These are phyloP conservation scores for Serendipita sp. DNA, from an alignment of 768 basidiomycete genomes.

Conservation along the genomic window DNA sequence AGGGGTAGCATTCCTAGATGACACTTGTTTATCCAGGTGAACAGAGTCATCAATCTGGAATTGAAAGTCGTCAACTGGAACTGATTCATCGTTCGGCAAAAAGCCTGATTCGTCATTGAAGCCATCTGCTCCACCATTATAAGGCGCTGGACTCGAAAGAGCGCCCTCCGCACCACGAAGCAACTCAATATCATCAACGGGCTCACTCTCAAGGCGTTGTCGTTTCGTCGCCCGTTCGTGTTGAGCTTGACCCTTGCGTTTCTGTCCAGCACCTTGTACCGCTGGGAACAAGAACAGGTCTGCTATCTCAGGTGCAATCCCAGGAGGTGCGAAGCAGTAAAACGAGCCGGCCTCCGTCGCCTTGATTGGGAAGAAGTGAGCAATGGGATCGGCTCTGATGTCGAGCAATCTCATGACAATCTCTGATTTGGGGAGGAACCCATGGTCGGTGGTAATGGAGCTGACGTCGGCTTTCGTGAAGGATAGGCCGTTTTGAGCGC, in stretches of 20 bases:
- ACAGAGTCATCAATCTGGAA: slow-evolving; percentile 44
- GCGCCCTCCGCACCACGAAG: slow-evolving; percentile 43
- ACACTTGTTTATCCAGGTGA: slow-evolving; percentile 19
- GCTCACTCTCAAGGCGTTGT: slow-evolving; percentile 31
- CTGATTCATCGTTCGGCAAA: neutral
- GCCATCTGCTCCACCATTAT: slow-evolving; percentile 29
- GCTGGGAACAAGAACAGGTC: slow-evolving; percentile 71
- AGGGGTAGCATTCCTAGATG: slow-evolving; percentile 41
- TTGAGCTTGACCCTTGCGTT: slow-evolving; percentile 44
- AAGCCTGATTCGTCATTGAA: slow-evolving; percentile 35
- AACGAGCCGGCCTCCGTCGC: slow-evolving; percentile 45
- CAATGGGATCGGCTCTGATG: slow-evolving; percentile 67
- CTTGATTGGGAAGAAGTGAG: slow-evolving; percentile 74
- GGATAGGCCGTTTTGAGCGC: slow-evolving; percentile 27
- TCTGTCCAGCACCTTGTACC: slow-evolving; percentile 26
- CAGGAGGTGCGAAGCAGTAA: slow-evolving; percentile 74
- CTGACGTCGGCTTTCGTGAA: neutral
- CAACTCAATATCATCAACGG: slow-evolving; percentile 38
- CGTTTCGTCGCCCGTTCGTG: slow-evolving; percentile 42
- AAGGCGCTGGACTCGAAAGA: slow-evolving; percentile 33
- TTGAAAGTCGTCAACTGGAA: slow-evolving; percentile 47
- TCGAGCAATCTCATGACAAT: slow-evolving; percentile 73
- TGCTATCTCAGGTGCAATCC: slow-evolving; percentile 62
- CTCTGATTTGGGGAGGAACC: slow-evolving; percentile 71
- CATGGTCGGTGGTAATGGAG: slow-evolving; percentile 26